These are phyloP conservation scores for Fomitopsis betulina DNA, from an alignment of 1,284 basidiomycete genomes.

Conservation along the genomic window DNA sequence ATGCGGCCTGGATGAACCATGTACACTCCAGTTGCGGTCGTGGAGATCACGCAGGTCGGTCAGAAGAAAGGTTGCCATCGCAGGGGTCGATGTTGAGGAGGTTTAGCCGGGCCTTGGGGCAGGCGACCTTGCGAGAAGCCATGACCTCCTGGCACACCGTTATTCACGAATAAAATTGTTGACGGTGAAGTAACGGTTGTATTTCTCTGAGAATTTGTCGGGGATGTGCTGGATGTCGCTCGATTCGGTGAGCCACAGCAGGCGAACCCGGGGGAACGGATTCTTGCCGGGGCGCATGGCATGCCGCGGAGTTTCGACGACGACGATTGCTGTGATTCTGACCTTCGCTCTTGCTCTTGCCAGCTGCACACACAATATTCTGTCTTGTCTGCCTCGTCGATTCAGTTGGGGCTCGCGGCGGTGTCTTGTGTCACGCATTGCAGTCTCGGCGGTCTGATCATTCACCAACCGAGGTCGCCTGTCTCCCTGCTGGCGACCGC, in stretches of 20 bases:
- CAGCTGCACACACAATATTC: neutral
- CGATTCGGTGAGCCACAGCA: neutral
- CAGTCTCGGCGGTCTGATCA: neutral
- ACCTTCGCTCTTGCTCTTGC: neutral
- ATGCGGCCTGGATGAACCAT: too few species aligned
- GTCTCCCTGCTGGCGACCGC: neutral
- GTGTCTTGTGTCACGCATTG: too few species aligned
- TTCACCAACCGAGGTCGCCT: neutral
- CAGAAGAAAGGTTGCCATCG: too few species aligned
- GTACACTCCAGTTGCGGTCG: too few species aligned
- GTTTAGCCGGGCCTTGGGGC: neutral
- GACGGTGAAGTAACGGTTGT: neutral
- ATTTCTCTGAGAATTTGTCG: neutral
- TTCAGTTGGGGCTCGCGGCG: too few species aligned
- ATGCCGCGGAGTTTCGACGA: neutral
- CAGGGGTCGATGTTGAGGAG: neutral
- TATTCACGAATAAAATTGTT: neutral
- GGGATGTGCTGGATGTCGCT: neutral
- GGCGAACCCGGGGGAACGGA: neutral
- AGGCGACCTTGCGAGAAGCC: neutral
- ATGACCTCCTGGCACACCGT: neutral
- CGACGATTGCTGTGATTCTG: neutral
- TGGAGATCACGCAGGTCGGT: too few species aligned
- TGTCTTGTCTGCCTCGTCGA: neutral
- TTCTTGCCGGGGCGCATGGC: neutral